phyloP scores from a whole-genome alignment of 306 rosid species.

The Pyrus communis region DNA sequence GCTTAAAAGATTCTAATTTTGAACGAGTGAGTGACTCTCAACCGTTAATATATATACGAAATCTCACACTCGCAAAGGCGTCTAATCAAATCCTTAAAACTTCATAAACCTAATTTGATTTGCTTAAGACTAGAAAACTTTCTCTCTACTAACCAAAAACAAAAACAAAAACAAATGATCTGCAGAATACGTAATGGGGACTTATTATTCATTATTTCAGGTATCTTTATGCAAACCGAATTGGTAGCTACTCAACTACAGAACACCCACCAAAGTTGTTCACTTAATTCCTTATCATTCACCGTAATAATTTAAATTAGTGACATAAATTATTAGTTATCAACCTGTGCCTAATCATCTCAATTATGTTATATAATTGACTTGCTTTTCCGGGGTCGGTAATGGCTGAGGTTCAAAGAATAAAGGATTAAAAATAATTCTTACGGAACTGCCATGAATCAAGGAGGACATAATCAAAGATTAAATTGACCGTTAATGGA shows the following conservation, averaged over 20 bases:
- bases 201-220: background rate
- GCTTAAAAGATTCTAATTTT: background rate
- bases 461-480: slow-evolving; percentile 6
- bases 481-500: background rate
- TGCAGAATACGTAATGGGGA: background rate
- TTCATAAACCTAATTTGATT: background rate
- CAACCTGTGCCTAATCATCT: slow-evolving; percentile 2
- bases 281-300: slow-evolving; percentile 14
- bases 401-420: background rate
- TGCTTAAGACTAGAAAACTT: background rate
- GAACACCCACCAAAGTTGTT: slow-evolving; percentile 9
- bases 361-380: slow-evolving; percentile 4
- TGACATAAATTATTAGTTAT: slow-evolving; percentile 13
- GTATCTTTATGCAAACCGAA: slow-evolving; percentile 1
- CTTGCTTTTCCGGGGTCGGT: slow-evolving; percentile 5
- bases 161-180: background rate
- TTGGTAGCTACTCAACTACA: background rate
- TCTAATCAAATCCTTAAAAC: background rate
- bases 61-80: background rate
- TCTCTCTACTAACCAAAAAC: background rate
- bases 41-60: too few species aligned
- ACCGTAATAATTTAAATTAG: slow-evolving; percentile 4
- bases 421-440: background rate
- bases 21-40: too few species aligned
- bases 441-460: slow-evolving; percentile 20